Evolutionary conservation across 31 red algal genomes (phyloP).

Genomic region (Endocladia muricata): DNA sequence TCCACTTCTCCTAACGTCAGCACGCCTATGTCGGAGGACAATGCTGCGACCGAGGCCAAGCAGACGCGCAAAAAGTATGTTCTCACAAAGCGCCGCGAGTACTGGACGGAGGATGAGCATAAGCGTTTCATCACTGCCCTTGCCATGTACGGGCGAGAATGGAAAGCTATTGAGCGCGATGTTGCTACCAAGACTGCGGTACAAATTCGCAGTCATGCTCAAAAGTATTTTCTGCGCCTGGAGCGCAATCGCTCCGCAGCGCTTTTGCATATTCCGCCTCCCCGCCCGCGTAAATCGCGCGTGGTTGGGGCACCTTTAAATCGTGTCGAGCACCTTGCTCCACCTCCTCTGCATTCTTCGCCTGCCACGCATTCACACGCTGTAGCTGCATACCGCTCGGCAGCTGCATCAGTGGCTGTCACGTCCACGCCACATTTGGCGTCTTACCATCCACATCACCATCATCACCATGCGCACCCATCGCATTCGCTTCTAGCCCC

Average conservation of each 20-base stretch:
- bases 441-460: conserved; percentile 2
- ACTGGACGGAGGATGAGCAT: conserved; percentile 91
- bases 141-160: conserved; percentile 74
- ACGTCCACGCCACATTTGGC: conserved; percentile 8
- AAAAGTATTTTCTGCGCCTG: conserved; percentile 88
- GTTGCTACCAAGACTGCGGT: conserved; percentile 81
- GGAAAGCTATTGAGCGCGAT: conserved; percentile 80
- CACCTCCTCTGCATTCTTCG: not conserved
- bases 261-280: conserved; percentile 52
- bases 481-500: not conserved
- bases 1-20: too few relatives aligned
- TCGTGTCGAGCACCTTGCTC: not conserved
- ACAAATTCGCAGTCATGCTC: conserved; percentile 86
- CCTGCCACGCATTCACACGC: not conserved
- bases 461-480: conserved; percentile 16
- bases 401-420: not conserved
- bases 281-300: conserved; percentile 55
- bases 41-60: too few relatives aligned
- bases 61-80: conserved; percentile 66
- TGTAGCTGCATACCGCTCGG: too few relatives aligned
- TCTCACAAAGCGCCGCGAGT: conserved; percentile 76
- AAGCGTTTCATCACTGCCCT: conserved; percentile 77
- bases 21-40: too few relatives aligned
- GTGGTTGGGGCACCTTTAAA: not conserved
- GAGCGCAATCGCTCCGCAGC: conserved; percentile 56